phyloP scores from a whole-genome alignment of 1,284 basidiomycete genomes.

The Hymenochaete sp. region DNA sequence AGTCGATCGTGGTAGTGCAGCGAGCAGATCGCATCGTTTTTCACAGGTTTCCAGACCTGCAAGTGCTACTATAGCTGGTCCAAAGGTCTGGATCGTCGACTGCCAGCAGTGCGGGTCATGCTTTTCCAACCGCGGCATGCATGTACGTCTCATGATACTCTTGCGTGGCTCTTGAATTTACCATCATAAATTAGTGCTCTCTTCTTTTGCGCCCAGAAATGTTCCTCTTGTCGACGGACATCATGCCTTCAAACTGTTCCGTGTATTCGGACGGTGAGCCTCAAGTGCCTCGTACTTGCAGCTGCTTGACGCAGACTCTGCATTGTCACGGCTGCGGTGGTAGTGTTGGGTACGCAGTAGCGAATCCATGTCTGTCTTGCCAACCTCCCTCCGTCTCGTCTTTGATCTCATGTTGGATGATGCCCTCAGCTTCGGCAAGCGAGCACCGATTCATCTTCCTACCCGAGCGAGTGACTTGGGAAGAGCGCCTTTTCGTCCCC shows the following conservation, averaged over 20 bases:
- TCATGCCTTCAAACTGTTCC: conserved; percentile 69
- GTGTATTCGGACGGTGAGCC: conserved; percentile 37
- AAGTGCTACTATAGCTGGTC: conserved; percentile 37
- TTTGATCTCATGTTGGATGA: conserved; percentile 22
- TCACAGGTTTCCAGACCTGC: conserved; percentile 34
- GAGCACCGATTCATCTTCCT: conserved; percentile 87
- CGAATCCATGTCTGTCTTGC: conserved; percentile 62
- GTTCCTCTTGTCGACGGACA: conserved; percentile 77
- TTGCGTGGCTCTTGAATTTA: background rate
- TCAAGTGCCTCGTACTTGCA: conserved; percentile 48
- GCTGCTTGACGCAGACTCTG: conserved; percentile 65
- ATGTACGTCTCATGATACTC: conserved; percentile 36
- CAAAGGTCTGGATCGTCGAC: conserved; percentile 75
- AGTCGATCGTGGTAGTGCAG: no score
- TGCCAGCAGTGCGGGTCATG: conserved; percentile 69
- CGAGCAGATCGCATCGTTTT: no score
- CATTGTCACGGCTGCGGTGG: conserved; percentile 77
- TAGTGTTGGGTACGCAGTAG: conserved; percentile 71
- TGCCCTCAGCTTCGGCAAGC: conserved; percentile 50
- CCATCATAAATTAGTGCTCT: conserved; percentile 50
- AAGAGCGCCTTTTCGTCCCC: conserved; percentile 61
- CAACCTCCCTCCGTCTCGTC: conserved; percentile 36
- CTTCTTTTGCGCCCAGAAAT: conserved; percentile 75
- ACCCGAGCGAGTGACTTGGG: conserved; percentile 63
- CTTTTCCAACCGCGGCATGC: conserved; percentile 79